Conservation (phyloP, 2,329 filamentous ascomycete species). For the Neonectria faginata region DNA sequence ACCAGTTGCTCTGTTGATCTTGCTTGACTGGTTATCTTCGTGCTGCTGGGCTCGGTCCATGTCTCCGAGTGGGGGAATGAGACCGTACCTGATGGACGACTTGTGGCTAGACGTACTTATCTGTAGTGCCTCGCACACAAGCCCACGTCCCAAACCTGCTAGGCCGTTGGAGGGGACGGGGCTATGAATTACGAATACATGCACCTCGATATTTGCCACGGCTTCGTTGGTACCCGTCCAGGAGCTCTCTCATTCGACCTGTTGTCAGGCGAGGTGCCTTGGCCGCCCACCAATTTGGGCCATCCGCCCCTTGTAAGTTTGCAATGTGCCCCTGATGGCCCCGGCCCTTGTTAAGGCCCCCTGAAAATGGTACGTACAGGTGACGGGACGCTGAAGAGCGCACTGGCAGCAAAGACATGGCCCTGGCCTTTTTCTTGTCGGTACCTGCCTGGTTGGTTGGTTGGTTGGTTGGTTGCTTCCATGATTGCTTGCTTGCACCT, state of each 20-base stretch:
- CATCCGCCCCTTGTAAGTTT: slow-evolving; percentile 24
- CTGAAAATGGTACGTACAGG: slow-evolving; percentile 2
- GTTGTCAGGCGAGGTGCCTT: not conserved
- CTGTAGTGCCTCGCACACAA: not conserved
- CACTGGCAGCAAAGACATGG: not conserved
- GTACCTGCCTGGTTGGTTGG: not conserved
- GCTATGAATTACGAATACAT: not conserved
- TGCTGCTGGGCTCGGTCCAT: not conserved
- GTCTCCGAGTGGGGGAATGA: not conserved
- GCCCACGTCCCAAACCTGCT: not conserved
- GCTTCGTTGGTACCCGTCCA: not conserved
- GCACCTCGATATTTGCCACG: not conserved
- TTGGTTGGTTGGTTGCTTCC: no score
- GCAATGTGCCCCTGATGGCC: slow-evolving; percentile 42
- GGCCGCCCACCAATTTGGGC: slow-evolving; percentile 19
- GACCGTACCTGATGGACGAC: not conserved
- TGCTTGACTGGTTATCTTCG: not conserved
- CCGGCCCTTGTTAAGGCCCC: slow-evolving; percentile 29
- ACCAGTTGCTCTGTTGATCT: not conserved
- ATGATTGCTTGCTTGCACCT: not conserved
- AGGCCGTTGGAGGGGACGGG: not conserved
- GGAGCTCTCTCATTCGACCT: not conserved
- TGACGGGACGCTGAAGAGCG: not conserved
- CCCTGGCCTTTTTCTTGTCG: not conserved
- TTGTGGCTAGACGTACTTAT: not conserved